phyloP scores from a whole-genome alignment of 805 yeast genomes.

The Yamadazyma tumulicola region DNA sequence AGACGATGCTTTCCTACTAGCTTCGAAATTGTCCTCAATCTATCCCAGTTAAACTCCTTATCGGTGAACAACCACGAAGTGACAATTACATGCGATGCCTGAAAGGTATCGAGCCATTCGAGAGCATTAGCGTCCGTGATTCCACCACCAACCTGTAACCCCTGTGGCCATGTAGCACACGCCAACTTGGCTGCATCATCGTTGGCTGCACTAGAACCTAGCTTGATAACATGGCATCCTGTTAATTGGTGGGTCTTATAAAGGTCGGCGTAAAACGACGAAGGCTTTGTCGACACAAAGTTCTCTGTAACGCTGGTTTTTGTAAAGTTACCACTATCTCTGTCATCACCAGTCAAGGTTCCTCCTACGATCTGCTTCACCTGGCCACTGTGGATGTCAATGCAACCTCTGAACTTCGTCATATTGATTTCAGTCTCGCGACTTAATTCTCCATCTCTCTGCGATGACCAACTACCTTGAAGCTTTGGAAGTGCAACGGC shows the following conservation, averaged over 20 bases:
- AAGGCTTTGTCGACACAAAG: constrained; percentile 71
- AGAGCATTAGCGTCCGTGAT: constrained; percentile 71
- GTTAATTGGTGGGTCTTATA: constrained; percentile 55
- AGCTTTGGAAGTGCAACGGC: constrained; percentile 50
- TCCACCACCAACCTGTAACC: constrained; percentile 91
- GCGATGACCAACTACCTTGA: constrained; percentile 28
- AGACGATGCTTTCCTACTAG: constrained; percentile 62
- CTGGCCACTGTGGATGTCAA: constrained; percentile 90
- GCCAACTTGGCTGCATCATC: constrained; percentile 83
- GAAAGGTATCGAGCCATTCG: constrained; percentile 63
- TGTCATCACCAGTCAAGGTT: constrained; percentile 61
- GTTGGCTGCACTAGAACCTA: constrained; percentile 73
- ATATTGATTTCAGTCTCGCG: too few species aligned
- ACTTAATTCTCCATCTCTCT: too few species aligned
- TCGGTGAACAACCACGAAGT: constrained; percentile 88
- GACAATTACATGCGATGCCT: constrained; percentile 86
- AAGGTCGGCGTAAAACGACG: constrained; percentile 70
- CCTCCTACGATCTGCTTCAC: constrained; percentile 98
- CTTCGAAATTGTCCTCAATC: constrained; percentile 48
- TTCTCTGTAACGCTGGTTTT: constrained; percentile 44
- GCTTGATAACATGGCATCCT: constrained; percentile 91
- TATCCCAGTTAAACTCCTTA: constrained; percentile 38
- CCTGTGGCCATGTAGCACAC: constrained; percentile 64
- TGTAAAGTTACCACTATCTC: too few species aligned
- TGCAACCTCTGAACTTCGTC: constrained; percentile 92